Evolutionary conservation across 2,329 filamentous ascomycete species (phyloP), one percentile per base, ranked within the genome.

Genomic region (Dactylellina drechsleri): DNA sequence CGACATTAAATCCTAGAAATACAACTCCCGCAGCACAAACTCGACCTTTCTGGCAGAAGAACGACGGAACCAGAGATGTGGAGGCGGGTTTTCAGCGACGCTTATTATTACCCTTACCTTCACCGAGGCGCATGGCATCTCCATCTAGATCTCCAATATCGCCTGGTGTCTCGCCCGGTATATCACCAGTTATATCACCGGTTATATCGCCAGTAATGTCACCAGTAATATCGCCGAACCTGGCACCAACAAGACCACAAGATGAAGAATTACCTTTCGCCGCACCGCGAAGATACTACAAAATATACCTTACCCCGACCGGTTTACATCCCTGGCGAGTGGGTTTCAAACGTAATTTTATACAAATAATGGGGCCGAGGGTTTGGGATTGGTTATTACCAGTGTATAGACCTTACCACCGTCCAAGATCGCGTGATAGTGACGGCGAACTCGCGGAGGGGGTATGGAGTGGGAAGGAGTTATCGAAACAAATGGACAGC

Each of bases 361-460:
- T 61, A 61, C 61, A 68, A 68, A 60, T 75, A 23, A 64, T 75
- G 71, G 71, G 71, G 0, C 71, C 71, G 0, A 75, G 66, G 41
- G 10, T 76, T 6, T 76, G 72, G 72, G 72, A 76, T 45, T 71
- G 72, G 66, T 18, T 70, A 41, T 43, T 76, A 15, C 72, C 72
- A 8, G 36, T 71, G 20, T 66, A 76, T 36, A 36, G 66, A 28
- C 72, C 72, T 2, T 76, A 66, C 54, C 66, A 60, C n/a, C 65
- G 41, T 13, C 72, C 72, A 10, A 62, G 47, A 36, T 71, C 72
- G 12, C 54, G 49, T 12, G 72, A 76, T 47, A 67, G 62, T 31
- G 66, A 76, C 49, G 66, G 66, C 6, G 72, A 76, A 36, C 54
- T 71, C 12, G 66, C 53, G 2, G 66, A 76, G 36, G 72, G 72